phyloP scores from a whole-genome alignment of 306 rosid species.

The Gastrolobium villosum region DNA sequence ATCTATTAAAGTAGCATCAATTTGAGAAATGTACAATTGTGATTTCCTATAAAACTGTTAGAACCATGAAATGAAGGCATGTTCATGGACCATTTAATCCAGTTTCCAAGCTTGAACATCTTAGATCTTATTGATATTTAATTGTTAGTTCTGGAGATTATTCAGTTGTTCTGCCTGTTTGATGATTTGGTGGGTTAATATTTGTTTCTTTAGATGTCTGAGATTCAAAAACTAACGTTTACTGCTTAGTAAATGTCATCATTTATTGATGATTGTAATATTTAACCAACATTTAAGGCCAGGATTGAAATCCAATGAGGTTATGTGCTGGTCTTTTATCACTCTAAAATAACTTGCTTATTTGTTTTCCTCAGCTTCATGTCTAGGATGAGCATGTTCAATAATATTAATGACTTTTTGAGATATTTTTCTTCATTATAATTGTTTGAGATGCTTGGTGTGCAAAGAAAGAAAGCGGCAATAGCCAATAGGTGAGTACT shows the following conservation, averaged over 20 bases:
- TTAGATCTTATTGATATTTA: background rate
- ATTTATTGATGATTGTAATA: slow-evolving; percentile 44
- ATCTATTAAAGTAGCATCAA: slow-evolving; percentile 41
- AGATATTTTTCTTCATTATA: slow-evolving; percentile 37
- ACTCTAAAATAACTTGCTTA: background rate
- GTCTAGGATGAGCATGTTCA: slow-evolving; percentile 36
- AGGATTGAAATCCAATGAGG: slow-evolving; percentile 40
- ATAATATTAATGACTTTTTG: slow-evolving; percentile 23
- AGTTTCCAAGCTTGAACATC: slow-evolving; percentile 37
- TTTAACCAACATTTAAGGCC: slow-evolving; percentile 14
- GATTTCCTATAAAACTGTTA: slow-evolving; percentile 49
- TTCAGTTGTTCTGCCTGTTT: slow-evolving; percentile 34
- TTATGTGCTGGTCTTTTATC: slow-evolving; percentile 45
- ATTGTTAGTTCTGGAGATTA: slow-evolving; percentile 27
- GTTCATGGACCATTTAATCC: slow-evolving; percentile 39
- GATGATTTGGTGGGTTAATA: slow-evolving; percentile 40
- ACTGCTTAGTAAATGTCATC: slow-evolving; percentile 37
- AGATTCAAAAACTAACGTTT: slow-evolving; percentile 28
- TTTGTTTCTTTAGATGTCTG: slow-evolving; percentile 15
- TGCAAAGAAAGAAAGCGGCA: slow-evolving; percentile 32
- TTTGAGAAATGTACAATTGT: slow-evolving; percentile 49
- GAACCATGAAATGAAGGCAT: slow-evolving; percentile 37
- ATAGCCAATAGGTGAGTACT: slow-evolving; percentile 16
- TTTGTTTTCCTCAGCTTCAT: slow-evolving; percentile 13
- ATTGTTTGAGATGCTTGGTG: slow-evolving; percentile 42